Percentiles rank a stretch among this genome's conserved stretches.
Evolutionary conservation across 495 filamentous ascomycete species (phyloP).

Genomic region (Aspergillus indologenus): DNA sequence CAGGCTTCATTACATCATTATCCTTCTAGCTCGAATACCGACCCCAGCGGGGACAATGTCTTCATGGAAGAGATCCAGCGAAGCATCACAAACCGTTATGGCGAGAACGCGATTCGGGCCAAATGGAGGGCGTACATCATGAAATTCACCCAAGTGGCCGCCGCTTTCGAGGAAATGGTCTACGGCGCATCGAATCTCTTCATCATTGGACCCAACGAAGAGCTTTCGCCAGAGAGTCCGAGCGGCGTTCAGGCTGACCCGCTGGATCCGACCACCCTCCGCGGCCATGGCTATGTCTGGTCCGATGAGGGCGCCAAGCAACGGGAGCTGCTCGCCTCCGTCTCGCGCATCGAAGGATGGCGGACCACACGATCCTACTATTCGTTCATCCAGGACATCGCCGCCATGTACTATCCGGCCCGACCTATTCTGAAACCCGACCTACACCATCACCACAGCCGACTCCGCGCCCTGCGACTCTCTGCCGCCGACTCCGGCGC

Average conservation of each 20-base stretch:
- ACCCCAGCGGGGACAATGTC: conserved; percentile 81
- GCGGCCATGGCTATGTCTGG: conserved; percentile 96
- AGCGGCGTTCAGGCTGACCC: conserved; percentile 43
- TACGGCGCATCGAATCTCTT: conserved; percentile 90
- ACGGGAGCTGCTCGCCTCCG: conserved; percentile 82
- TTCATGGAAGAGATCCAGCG: conserved; percentile 85
- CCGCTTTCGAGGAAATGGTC: conserved; percentile 92
- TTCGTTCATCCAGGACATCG: conserved; percentile 82
- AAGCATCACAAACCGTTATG: conserved; percentile 80
- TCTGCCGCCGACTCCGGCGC: conserved; percentile 65
- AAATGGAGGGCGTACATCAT: conserved; percentile 89
- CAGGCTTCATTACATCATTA: conserved; percentile 59
- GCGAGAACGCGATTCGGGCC: conserved; percentile 82
- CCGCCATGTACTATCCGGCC: conserved; percentile 47
- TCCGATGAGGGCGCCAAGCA: conserved; percentile 73
- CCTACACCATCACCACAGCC: conserved; percentile 87
- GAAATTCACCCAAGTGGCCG: conserved; percentile 86
- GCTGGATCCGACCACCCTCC: conserved; percentile 56
- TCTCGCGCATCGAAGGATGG: conserved; percentile 93
- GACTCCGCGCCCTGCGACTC: conserved; percentile 74
- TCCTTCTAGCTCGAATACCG: conserved; percentile 45
- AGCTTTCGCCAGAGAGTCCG: conserved; percentile 45
- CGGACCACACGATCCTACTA: conserved; percentile 92
- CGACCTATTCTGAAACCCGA: conserved; percentile 81
- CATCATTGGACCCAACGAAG: conserved; percentile 64